Conservation (phyloP, 352 stramenopile species). For the Bremia lactucae region DNA sequence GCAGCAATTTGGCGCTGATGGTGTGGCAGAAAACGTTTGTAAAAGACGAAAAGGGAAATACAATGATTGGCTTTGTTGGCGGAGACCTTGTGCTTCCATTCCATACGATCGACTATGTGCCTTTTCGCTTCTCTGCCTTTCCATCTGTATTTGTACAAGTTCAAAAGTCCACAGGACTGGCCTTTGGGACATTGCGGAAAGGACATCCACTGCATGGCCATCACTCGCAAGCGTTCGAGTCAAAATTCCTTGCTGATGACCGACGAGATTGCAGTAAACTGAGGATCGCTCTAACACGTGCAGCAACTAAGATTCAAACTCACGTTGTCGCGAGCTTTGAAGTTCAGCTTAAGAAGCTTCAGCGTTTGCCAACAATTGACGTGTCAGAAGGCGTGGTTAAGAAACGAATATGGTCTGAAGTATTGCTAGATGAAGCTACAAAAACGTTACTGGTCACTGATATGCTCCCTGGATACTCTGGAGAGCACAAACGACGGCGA, state of each 20-base stretch:
- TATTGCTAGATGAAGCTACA: conserved; percentile 64
- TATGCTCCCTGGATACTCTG: conserved; percentile 62
- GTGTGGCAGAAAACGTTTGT: conserved; percentile 74
- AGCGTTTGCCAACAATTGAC: conserved; percentile 71
- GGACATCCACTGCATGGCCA: conserved; percentile 10
- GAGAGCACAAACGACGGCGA: conserved; percentile 54
- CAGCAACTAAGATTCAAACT: conserved; percentile 14
- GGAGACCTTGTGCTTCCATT: conserved; percentile 62
- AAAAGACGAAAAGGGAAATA: conserved; percentile 36
- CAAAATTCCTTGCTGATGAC: conserved; percentile 1
- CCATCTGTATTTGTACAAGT: conserved; percentile 67
- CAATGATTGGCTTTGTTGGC: conserved; percentile 45
- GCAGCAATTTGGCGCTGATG: conserved; percentile 57
- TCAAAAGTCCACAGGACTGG: conserved; percentile 44
- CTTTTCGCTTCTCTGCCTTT: conserved; percentile 52
- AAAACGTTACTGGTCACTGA: conserved; percentile 77
- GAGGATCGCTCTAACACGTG: conserved; percentile 14
- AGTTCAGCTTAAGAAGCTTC: conserved; percentile 68
- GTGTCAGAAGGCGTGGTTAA: conserved; percentile 49
- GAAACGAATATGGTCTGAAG: conserved; percentile 65
- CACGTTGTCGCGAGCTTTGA: conserved; percentile 66
- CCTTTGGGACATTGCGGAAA: conserved; percentile 25
- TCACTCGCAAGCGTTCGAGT: conserved; percentile 1
- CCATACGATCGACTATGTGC: conserved; percentile 71
- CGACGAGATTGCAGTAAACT: conserved; percentile 1